Evolutionary conservation across 805 yeast species (phyloP).

Genomic region (Wickerhamia fluorescens): DNA sequence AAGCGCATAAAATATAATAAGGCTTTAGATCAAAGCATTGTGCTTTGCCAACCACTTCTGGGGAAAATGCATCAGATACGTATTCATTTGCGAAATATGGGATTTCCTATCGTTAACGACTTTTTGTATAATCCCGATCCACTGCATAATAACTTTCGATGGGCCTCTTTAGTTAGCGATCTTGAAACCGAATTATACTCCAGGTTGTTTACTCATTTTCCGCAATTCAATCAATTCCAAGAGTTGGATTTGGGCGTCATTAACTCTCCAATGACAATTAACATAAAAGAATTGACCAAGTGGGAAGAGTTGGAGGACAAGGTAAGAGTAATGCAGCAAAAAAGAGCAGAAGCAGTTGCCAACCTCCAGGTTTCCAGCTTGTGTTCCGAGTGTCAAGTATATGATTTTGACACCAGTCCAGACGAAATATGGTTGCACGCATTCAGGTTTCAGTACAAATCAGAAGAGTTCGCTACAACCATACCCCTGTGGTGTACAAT

Average conservation of each 20-base stretch:
- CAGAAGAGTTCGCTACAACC: not conserved
- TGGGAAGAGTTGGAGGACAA: too few species aligned
- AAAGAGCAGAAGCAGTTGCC: too few species aligned
- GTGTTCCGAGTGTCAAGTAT: too few species aligned
- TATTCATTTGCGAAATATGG: constrained; percentile 44
- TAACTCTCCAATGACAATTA: constrained; percentile 6
- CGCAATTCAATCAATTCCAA: constrained; percentile 8
- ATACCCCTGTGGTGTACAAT: not conserved
- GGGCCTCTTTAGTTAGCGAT: constrained; percentile 8
- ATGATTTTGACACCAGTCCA: not conserved
- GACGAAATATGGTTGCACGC: constrained; percentile 44
- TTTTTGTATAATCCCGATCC: constrained; percentile 27
- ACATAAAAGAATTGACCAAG: constrained; percentile 9
- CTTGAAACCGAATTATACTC: constrained; percentile 19
- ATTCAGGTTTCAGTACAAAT: constrained; percentile 7
- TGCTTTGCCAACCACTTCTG: constrained; percentile 42
- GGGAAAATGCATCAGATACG: constrained; percentile 55
- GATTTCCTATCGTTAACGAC: constrained; percentile 80
- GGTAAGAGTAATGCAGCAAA: too few species aligned
- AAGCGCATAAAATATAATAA: constrained; percentile 21
- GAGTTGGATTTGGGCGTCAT: constrained; percentile 5
- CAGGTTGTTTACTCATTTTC: constrained; percentile 11
- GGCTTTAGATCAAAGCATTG: constrained; percentile 32
- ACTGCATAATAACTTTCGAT: not conserved
- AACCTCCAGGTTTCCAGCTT: too few species aligned